phyloP scores from a whole-genome alignment of 2,329 filamentous ascomycete genomes.

The Diaporthe citriasiana region DNA sequence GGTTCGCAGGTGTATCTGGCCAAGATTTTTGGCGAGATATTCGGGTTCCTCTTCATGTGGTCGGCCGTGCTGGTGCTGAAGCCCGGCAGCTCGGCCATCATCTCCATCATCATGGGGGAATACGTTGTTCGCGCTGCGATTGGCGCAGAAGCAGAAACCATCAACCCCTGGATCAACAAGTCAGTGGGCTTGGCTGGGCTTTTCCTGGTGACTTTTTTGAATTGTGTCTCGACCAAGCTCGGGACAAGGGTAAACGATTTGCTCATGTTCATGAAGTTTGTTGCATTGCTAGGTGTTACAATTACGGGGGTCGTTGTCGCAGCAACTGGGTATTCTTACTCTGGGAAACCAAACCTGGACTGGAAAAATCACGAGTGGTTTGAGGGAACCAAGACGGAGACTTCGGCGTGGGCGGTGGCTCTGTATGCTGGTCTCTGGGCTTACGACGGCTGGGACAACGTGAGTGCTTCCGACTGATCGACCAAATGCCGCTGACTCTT shows the following conservation, averaged over 20 bases:
- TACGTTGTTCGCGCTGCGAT: slow-evolving; percentile 92
- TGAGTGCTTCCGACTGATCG: slow-evolving; percentile 61
- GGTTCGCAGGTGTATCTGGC: slow-evolving; percentile 93
- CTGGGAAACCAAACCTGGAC: slow-evolving; percentile 81
- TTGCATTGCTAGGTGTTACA: slow-evolving; percentile 88
- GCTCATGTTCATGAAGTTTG: slow-evolving; percentile 98
- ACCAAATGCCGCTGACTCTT: slow-evolving; percentile 25
- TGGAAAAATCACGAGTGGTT: slow-evolving; percentile 95
- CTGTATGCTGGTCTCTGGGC: slow-evolving; percentile 97
- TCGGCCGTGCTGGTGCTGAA: slow-evolving; percentile 94
- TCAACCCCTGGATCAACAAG: slow-evolving; percentile 93
- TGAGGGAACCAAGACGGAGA: slow-evolving; percentile 82
- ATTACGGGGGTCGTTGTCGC: slow-evolving; percentile 92
- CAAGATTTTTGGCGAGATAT: slow-evolving; percentile 95
- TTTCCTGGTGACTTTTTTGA: slow-evolving; percentile 82
- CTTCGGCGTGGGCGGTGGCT: slow-evolving; percentile 92
- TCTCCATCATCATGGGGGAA: slow-evolving; percentile 97
- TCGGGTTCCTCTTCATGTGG: slow-evolving; percentile 97
- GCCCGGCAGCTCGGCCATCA: slow-evolving; percentile 92
- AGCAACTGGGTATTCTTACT: slow-evolving; percentile 83
- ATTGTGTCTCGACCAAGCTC: slow-evolving; percentile 90
- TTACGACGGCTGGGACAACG: slow-evolving; percentile 99
- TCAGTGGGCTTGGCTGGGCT: slow-evolving; percentile 84
- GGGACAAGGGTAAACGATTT: slow-evolving; percentile 90
- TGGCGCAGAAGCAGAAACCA: slow-evolving; percentile 85